Evolutionary conservation across 495 filamentous ascomycete species (phyloP).

Genomic region (Trypethelium eluteriae): DNA sequence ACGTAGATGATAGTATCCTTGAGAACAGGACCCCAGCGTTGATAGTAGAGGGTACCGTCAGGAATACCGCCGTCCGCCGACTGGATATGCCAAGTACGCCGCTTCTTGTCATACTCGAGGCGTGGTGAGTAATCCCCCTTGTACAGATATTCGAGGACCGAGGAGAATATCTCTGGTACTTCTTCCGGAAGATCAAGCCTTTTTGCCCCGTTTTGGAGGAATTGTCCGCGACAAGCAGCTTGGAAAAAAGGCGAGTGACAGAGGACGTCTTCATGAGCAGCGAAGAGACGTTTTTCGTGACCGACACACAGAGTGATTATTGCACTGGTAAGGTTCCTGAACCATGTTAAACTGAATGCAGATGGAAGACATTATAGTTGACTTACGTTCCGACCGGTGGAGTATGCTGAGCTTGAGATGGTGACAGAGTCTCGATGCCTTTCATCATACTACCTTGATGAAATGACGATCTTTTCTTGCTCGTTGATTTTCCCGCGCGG

Average conservation of each 20-base stretch:
- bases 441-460: conserved; percentile 17
- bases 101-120: conserved; percentile 37
- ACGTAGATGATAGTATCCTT: conserved; percentile 81
- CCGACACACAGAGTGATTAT: conserved; percentile 78
- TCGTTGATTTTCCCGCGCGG: conserved; percentile 34
- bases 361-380: background rate
- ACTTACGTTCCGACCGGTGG: conserved; percentile 28
- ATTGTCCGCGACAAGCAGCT: conserved; percentile 50
- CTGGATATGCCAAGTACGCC: conserved; percentile 36
- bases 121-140: conserved; percentile 81
- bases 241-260: conserved; percentile 69
- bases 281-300: conserved; percentile 72
- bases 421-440: conserved; percentile 12
- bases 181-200: conserved; percentile 75
- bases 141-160: conserved; percentile 85
- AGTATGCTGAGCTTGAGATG: conserved; percentile 20
- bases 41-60: conserved; percentile 30
- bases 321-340: conserved; percentile 55
- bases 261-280: conserved; percentile 82
- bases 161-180: conserved; percentile 83
- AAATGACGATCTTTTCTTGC: conserved; percentile 24
- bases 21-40: conserved; percentile 53
- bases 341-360: background rate
- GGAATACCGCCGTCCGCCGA: conserved; percentile 13
- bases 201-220: conserved; percentile 56